Percentiles rank a stretch among this genome's conserved stretches.
Conservation (phyloP, 495 filamentous ascomycete species). For the Articulospora tetracladia region DNA sequence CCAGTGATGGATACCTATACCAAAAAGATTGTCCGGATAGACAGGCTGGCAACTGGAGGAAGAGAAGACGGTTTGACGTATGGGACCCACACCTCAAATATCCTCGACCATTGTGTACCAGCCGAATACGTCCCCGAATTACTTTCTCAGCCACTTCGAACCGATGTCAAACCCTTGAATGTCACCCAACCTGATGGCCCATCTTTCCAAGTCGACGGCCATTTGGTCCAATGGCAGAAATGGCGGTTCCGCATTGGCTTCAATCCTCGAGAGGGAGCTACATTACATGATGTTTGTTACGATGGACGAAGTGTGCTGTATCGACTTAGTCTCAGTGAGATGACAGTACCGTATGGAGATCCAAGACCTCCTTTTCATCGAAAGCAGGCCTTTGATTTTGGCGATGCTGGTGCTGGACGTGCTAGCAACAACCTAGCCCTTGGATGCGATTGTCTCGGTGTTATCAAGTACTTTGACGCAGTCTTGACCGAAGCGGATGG, state of each 20-base stretch:
- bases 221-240: conserved; percentile 61
- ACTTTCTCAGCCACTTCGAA: conserved; percentile 53
- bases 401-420: conserved; percentile 62
- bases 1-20: conserved; percentile 69
- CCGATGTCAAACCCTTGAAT: conserved; percentile 69
- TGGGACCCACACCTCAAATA: conserved; percentile 44
- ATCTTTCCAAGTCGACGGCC: conserved; percentile 57
- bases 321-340: conserved; percentile 65
- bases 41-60: conserved; percentile 56
- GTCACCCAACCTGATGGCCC: conserved; percentile 73
- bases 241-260: conserved; percentile 64
- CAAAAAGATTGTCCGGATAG: conserved; percentile 56
- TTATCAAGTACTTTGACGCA: conserved; percentile 61
- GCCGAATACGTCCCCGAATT: conserved; percentile 65
- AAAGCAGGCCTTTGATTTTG: conserved; percentile 68
- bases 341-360: conserved; percentile 65
- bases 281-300: conserved; percentile 62
- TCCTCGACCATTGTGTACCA: conserved; percentile 47
- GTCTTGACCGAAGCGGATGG: conserved; percentile 51
- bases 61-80: conserved; percentile 42
- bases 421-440: conserved; percentile 63
- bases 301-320: conserved; percentile 66
- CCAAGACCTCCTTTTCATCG: conserved; percentile 61
- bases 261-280: conserved; percentile 59
- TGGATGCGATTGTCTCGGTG: conserved; percentile 63